Conservation (phyloP, 495 filamentous ascomycete genomes). For the Aspergillus ostianus region DNA sequence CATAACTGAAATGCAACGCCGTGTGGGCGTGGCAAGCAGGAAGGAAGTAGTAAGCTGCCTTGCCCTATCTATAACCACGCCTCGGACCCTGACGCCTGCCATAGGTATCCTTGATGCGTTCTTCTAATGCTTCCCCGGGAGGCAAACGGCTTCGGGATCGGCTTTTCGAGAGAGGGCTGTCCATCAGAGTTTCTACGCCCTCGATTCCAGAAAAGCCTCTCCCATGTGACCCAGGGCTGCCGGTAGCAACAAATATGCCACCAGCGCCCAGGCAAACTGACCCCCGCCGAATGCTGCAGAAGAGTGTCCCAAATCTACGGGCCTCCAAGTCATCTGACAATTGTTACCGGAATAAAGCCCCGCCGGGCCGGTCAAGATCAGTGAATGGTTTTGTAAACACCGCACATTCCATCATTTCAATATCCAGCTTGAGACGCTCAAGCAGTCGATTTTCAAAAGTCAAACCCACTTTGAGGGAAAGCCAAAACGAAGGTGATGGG, state of each 20-base stretch:
- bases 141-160: conserved; percentile 23
- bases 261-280: conserved; percentile 13
- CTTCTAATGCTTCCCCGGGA: conserved; percentile 13
- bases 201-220: conserved; percentile 32
- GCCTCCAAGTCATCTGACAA: not conserved
- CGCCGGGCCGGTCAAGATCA: conserved; percentile 4
- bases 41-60: conserved; percentile 47
- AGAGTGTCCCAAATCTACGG: conserved; percentile 23
- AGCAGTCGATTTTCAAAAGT: conserved; percentile 32
- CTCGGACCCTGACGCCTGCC: not conserved
- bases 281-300: conserved; percentile 16
- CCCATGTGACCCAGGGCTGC: conserved; percentile 30
- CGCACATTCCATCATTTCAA: not conserved
- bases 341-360: not conserved
- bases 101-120: conserved; percentile 27
- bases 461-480: conserved; percentile 11
- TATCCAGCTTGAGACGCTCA: not conserved
- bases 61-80: not conserved
- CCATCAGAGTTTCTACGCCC: conserved; percentile 5
- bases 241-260: conserved; percentile 9
- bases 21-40: conserved; percentile 70
- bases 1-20: conserved; percentile 73
- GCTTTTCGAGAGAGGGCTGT: conserved; percentile 22
- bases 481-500: conserved; percentile 19
- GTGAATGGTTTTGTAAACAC: not conserved